Evolutionary conservation across 345 rosid species (phyloP).

Genomic region (Kernera saxatilis): DNA sequence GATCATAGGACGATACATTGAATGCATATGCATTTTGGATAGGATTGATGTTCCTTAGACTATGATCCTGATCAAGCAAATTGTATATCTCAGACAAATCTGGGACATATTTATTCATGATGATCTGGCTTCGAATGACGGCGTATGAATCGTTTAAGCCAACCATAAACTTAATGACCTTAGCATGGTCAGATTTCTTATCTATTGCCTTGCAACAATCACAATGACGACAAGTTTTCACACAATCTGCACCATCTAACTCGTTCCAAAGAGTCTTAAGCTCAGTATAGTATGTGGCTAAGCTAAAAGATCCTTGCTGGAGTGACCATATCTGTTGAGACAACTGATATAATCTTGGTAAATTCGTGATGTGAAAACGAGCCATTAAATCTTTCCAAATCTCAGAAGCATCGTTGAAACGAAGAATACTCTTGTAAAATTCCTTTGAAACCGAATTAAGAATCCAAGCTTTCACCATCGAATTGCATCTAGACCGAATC

Average conservation of each 20-base stretch:
- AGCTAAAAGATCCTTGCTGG: no score
- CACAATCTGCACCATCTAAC: background rate
- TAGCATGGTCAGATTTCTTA: accelerated
- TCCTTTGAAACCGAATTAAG: background rate
- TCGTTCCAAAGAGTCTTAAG: no score
- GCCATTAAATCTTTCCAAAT: background rate
- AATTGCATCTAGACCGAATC: background rate
- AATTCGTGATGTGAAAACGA: background rate
- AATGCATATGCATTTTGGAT: background rate
- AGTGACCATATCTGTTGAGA: background rate
- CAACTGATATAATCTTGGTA: background rate
- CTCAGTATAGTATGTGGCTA: no score
- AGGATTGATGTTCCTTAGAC: accelerated
- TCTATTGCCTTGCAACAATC: background rate
- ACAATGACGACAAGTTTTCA: background rate
- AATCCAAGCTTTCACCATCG: background rate
- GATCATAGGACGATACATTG: background rate
- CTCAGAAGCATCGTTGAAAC: background rate
- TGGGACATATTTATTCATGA: background rate
- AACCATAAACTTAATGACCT: background rate
- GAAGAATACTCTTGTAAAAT: background rate
- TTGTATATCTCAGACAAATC: background rate
- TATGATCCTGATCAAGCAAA: background rate
- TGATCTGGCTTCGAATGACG: background rate
- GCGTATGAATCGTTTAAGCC: background rate